phyloP scores from a whole-genome alignment of 1,284 basidiomycete species.

The Phellinidium pouzarii region DNA sequence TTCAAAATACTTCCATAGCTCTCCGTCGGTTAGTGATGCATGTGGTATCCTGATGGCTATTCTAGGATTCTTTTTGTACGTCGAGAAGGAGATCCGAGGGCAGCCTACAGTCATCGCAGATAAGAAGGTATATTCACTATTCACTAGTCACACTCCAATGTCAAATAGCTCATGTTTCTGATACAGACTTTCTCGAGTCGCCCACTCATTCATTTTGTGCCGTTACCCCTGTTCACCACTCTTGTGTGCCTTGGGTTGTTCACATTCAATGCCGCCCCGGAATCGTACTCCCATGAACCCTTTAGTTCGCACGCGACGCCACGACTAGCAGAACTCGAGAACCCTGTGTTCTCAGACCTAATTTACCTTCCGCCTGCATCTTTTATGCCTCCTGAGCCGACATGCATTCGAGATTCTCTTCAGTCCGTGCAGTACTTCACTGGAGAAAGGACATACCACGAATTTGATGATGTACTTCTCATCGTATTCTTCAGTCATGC shows the following conservation, averaged over 20 bases:
- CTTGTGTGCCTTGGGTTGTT: not conserved
- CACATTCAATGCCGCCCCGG: not conserved
- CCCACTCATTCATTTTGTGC: not conserved
- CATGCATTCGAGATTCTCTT: slow-evolving; percentile 25
- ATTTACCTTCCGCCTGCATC: slow-evolving; percentile 8
- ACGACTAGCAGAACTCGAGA: slow-evolving; percentile 1
- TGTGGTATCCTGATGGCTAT: slow-evolving; percentile 5
- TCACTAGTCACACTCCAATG: not conserved
- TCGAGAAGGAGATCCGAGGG: not conserved
- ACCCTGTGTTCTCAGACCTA: slow-evolving; percentile 5
- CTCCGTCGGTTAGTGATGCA: slow-evolving; percentile 2
- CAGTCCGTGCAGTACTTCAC: slow-evolving; percentile 14
- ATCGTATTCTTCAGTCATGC: slow-evolving; percentile 47
- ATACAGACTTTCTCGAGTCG: not conserved
- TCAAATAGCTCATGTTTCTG: not conserved
- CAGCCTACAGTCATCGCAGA: not conserved
- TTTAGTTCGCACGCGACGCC: not conserved
- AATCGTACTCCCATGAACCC: not conserved
- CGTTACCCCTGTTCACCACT: not conserved
- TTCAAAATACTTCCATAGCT: not conserved
- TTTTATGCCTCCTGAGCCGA: slow-evolving; percentile 4
- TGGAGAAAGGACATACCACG: slow-evolving; percentile 26
- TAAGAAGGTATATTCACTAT: slow-evolving; percentile 3
- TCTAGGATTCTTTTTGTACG: slow-evolving; percentile 10
- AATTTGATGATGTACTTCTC: slow-evolving; percentile 38